Evolutionary conservation across 129 eudicot genomes (phyloP).

Genomic region (Smallanthus sonchifolius): DNA sequence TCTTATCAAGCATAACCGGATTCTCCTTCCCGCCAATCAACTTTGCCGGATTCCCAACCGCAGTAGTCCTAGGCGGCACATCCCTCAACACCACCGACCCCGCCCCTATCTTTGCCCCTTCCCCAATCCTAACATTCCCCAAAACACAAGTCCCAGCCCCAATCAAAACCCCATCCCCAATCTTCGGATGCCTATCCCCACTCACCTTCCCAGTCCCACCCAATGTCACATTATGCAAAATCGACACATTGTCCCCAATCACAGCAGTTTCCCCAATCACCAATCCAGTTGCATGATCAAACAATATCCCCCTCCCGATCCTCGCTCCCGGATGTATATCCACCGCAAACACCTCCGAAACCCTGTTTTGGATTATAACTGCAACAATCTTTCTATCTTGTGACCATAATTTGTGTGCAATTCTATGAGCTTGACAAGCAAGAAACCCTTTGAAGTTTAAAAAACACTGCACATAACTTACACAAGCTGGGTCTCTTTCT

Average conservation of each 20-base stretch:
- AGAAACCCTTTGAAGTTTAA: conserved; percentile 74
- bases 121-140: conserved; percentile 54
- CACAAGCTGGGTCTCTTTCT: conserved; percentile 93
- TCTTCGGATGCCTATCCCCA: conserved; percentile 64
- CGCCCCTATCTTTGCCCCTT: conserved; percentile 62
- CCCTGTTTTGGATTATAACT: conserved; percentile 40
- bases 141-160: conserved; percentile 64
- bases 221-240: conserved; percentile 61
- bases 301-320: conserved; percentile 49
- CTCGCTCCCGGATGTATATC: conserved; percentile 70
- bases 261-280: conserved; percentile 67
- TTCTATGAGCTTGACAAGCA: conserved; percentile 61
- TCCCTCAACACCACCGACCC: conserved; percentile 58
- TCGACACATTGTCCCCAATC: conserved; percentile 50
- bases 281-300: conserved; percentile 74
- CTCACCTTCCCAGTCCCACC: conserved; percentile 60
- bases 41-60: conserved; percentile 68
- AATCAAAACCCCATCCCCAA: conserved; percentile 68
- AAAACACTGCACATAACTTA: conserved; percentile 80
- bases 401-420: conserved; percentile 48
- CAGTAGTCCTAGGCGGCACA: conserved; percentile 50
- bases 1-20: conserved; percentile 66
- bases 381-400: conserved; percentile 39
- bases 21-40: conserved; percentile 31
- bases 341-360: conserved; percentile 54